Conservation (phyloP, 2,329 filamentous ascomycete genomes). For the Didymella segeticola region DNA sequence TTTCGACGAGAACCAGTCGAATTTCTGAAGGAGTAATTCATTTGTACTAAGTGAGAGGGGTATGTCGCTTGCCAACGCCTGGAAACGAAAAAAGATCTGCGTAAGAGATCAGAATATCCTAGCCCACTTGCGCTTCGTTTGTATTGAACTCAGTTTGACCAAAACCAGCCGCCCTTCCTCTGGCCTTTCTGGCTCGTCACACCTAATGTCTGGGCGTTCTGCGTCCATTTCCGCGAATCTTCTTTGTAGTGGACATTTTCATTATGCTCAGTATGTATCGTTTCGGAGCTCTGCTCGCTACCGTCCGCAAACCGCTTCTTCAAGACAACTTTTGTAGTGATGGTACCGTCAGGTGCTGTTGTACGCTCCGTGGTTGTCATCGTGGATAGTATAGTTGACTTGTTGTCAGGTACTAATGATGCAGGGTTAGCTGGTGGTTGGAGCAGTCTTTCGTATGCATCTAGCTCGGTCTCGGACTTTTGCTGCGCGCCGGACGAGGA, state of each 20-base stretch:
- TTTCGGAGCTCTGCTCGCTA: constrained; percentile 64
- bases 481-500: not conserved
- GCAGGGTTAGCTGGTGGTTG: constrained; percentile 28
- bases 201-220: constrained; percentile 7
- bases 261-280: constrained; percentile 54
- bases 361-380: constrained; percentile 64
- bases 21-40: not conserved
- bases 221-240: constrained; percentile 21
- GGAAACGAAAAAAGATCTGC: not conserved
- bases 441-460: constrained; percentile 60
- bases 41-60: constrained; percentile 8
- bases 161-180: constrained; percentile 42
- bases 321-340: constrained; percentile 63
- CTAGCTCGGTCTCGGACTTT: constrained; percentile 55
- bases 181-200: constrained; percentile 2
- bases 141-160: constrained; percentile 32
- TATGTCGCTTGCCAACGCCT: constrained; percentile 15
- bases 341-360: constrained; percentile 62
- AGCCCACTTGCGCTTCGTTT: not conserved
- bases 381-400: constrained; percentile 58
- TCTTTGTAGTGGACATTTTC: constrained; percentile 20
- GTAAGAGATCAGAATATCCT: not conserved
- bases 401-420: not conserved
- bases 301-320: constrained; percentile 68
- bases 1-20: too few relatives aligned